Evolutionary conservation across 2,329 filamentous ascomycete genomes (phyloP), one percentile per base, ranked within the genome.

Genomic region (Podosphaera aphanis): DNA sequence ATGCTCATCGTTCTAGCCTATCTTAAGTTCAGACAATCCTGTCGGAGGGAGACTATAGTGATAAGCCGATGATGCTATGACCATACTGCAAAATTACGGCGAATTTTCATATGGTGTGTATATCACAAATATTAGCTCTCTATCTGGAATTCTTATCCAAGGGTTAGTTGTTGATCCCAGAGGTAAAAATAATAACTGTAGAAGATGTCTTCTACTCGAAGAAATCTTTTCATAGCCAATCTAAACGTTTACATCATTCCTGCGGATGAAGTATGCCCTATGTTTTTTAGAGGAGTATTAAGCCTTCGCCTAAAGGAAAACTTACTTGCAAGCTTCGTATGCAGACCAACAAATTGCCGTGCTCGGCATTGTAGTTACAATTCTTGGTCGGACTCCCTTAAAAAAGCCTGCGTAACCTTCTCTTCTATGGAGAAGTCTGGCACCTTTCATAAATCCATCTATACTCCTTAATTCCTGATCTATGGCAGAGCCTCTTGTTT

Each of bases 311-410:
- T 21, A 37, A 13, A 19, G 38, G 7, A 25, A 43, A 19, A 64
- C 72, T 57, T 63, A 77, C 74, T 79, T 79, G 54, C 72, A 78
- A 51, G 74, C 74, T 56, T 79, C 74, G 54, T 79, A 79, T 25
- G 74, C 74, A 35, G 74, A 90, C 90, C 90, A 98, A 70, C 90
- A 98, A 59, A 98, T 98, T n/a, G 90, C 90, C 29, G 90, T 98
- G 65, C 86, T 94, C 18, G 90, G 90, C 81, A 95, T 95, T 1
- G 90, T 93, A 10, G 86, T 94, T 50, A 98, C 77, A 42, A 98
- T 79, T 57, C 90, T 73, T 41, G 90, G 90, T 55, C 82, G 78
- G 59, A 94, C 74, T 38, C 90, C 90, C 60, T 92, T 86, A 66
- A 94, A 86, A 64, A 95, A 98, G 2, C 90, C 90, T 47, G 67